These are phyloP conservation scores for Apiospora arundinis DNA, from an alignment of 2,329 filamentous ascomycete genomes.

Conservation along the genomic window DNA sequence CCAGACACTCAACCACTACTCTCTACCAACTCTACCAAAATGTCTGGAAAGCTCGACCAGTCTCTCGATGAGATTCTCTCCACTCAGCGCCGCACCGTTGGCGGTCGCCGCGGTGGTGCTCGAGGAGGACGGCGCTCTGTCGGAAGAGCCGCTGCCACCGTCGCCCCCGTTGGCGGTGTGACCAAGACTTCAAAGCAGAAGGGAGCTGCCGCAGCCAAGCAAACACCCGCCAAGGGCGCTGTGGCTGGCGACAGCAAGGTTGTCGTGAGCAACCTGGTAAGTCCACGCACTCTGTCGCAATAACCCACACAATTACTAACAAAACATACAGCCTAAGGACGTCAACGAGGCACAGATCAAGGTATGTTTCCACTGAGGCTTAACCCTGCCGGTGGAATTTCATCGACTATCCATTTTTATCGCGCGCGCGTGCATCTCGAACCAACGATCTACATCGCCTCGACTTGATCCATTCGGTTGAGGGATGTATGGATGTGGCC, in stretches of 20 bases:
- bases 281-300: conserved; percentile 42
- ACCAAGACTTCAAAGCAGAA: conserved; percentile 74
- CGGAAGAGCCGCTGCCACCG: conserved; percentile 62
- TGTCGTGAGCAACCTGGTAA: conserved; percentile 97
- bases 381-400: conserved; percentile 70
- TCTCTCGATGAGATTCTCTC: conserved; percentile 97
- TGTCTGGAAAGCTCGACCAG: conserved; percentile 96
- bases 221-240: conserved; percentile 68
- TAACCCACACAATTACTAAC: conserved; percentile 15
- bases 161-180: conserved; percentile 83
- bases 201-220: conserved; percentile 65
- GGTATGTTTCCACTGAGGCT: conserved; percentile 97
- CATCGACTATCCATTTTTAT: conserved; percentile 62
- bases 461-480: conserved; percentile 20
- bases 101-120: conserved; percentile 53
- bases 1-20: not conserved
- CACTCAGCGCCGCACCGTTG: conserved; percentile 68
- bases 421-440: conserved; percentile 37
- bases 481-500: conserved; percentile 1
- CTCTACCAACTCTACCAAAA: conserved; percentile 42
- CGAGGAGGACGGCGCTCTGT: conserved; percentile 54
- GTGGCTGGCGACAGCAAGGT: conserved; percentile 86
- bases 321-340: conserved; percentile 77
- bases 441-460: conserved; percentile 38
- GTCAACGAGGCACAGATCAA: conserved; percentile 97